These are phyloP conservation scores for Pyricularia sp. DNA, from an alignment of 2,329 filamentous ascomycete genomes.

Conservation along the genomic window DNA sequence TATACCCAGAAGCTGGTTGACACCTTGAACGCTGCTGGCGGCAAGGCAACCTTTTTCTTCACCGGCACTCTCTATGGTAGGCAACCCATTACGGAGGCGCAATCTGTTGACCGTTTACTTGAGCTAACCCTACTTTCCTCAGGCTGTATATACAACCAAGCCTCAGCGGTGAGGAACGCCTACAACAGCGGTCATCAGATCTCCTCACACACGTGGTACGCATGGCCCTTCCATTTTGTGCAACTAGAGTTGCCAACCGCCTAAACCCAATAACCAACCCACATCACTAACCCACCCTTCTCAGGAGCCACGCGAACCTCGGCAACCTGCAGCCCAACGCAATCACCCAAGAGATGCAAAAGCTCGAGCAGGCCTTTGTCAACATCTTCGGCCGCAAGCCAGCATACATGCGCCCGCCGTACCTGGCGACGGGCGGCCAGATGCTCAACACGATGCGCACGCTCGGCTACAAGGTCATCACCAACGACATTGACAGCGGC, in stretches of 20 bases:
- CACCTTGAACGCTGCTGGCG: conserved; percentile 34
- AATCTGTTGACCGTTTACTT: too few relatives aligned
- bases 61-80: conserved; percentile 37
- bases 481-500: conserved; percentile 50
- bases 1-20: conserved; percentile 41
- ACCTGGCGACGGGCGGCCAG: conserved; percentile 35
- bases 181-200: conserved; percentile 42
- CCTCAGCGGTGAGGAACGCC: conserved; percentile 42
- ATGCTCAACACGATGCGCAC: conserved; percentile 30
- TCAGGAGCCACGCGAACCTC: conserved; percentile 36
- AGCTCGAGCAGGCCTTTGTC: conserved; percentile 39
- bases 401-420: conserved; percentile 39
- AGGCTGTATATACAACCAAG: conserved; percentile 38
- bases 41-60: conserved; percentile 45
- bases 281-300: conserved; percentile 1
- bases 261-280: not conserved
- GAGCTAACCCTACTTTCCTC: not conserved
- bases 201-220: conserved; percentile 42
- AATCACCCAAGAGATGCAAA: conserved; percentile 37
- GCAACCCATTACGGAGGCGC: conserved; percentile 6
- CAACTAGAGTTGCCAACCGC: not conserved
- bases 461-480: conserved; percentile 51
- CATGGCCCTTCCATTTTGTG: not conserved
- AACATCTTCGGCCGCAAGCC: conserved; percentile 40
- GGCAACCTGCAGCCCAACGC: conserved; percentile 26